Evolutionary conservation across 495 filamentous ascomycete genomes (phyloP).

Genomic region (Annulohypoxylon maeteangense): DNA sequence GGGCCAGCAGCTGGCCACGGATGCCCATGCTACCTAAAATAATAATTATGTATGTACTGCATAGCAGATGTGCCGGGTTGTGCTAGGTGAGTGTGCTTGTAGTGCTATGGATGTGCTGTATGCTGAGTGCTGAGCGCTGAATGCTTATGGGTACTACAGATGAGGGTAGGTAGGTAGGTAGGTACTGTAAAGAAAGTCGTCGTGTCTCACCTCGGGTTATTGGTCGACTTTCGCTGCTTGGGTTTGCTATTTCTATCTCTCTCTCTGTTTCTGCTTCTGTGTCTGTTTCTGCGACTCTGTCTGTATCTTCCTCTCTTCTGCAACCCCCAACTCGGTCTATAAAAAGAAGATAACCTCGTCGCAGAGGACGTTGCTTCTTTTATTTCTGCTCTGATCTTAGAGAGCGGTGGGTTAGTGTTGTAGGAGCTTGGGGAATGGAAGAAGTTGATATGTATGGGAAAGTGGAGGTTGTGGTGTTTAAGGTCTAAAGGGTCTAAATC

Average conservation of each 20-base stretch:
- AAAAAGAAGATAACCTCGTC: constrained; percentile 32
- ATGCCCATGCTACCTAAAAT: constrained; percentile 51
- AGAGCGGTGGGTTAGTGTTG: constrained; percentile 23
- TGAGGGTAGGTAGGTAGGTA: neutral
- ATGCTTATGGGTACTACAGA: neutral
- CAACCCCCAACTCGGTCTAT: constrained; percentile 37
- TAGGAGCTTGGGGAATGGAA: constrained; percentile 29
- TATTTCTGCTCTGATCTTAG: constrained; percentile 15
- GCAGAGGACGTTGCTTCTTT: constrained; percentile 34
- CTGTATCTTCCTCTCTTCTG: constrained; percentile 24
- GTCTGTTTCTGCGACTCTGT: constrained; percentile 12
- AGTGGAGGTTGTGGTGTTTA: constrained; percentile 38
- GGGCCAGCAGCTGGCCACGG: constrained; percentile 49
- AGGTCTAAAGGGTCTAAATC: constrained; percentile 5
- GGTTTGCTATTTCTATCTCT: constrained; percentile 12
- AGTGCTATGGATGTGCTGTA: neutral
- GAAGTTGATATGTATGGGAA: constrained; percentile 39
- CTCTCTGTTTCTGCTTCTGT: neutral
- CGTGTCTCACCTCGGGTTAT: constrained; percentile 49
- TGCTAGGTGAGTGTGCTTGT: constrained; percentile 23
- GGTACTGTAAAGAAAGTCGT: constrained; percentile 31
- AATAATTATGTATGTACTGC: too few species aligned
- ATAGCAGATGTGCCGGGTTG: constrained; percentile 27
- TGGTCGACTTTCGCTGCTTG: constrained; percentile 7
- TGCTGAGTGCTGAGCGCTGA: neutral